Percentiles rank a stretch among this genome's conserved stretches.
phyloP scores from a whole-genome alignment of 805 yeast species.

The Spathaspora girioi region DNA sequence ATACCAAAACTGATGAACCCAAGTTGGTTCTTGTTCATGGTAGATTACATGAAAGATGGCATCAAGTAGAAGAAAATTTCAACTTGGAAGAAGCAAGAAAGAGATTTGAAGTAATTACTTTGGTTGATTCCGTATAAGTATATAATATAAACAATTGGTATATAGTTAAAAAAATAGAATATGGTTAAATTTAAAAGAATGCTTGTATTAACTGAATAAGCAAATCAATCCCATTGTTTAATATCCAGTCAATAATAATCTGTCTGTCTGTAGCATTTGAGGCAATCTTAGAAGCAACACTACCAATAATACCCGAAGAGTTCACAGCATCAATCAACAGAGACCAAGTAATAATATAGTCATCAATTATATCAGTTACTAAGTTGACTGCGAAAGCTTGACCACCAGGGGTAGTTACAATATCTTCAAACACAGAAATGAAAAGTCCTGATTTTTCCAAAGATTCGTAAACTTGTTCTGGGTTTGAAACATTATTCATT shows the following conservation, averaged over 20 bases:
- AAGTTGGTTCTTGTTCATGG: conserved; percentile 36
- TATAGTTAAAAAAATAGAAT: neutral
- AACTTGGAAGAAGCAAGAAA: conserved; percentile 24
- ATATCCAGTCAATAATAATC: conserved; percentile 8
- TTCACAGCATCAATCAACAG: conserved; percentile 6
- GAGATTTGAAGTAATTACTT: conserved; percentile 18
- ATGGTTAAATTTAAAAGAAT: neutral
- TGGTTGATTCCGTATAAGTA: conserved; percentile 3
- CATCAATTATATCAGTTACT: conserved; percentile 4
- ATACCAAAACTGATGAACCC: conserved; percentile 32
- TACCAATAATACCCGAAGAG: conserved; percentile 5
- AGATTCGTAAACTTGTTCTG: conserved; percentile 8
- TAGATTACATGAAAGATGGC: conserved; percentile 43
- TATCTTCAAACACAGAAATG: conserved; percentile 9
- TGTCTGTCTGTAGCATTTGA: conserved; percentile 6
- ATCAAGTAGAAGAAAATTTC: conserved; percentile 25
- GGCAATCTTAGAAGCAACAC: conserved; percentile 5
- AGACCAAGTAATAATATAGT: conserved; percentile 5
- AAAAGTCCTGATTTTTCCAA: conserved; percentile 13
- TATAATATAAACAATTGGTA: neutral
- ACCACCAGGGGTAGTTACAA: conserved; percentile 8
- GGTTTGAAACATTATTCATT: conserved; percentile 7
- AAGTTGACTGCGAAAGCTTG: conserved; percentile 8
- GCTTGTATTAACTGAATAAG: neutral
- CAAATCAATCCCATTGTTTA: neutral